Evolutionary conservation across 2,329 filamentous ascomycete species (phyloP), one percentile per base, ranked within the genome.

Genomic region (Talaromyces sp.): DNA sequence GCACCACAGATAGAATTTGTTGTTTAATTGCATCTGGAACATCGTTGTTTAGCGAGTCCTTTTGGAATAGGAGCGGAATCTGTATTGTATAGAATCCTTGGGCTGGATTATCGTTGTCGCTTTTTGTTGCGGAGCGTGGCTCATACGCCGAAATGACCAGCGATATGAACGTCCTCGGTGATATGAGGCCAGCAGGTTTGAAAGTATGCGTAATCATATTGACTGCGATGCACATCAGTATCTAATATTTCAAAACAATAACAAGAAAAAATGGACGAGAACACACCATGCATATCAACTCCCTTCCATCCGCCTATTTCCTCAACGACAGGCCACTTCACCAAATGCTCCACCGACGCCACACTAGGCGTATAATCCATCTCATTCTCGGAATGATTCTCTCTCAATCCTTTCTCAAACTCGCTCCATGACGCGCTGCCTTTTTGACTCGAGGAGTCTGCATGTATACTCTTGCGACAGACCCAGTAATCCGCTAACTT

Each of bases 281-380:
- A 52, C 31, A 65, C 60, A 76, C 75, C 70, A 65, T 72, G 70
- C 64, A 74, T 69, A 59, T 70, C 68, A 3, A 76, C 68, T 31
- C 66, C 69, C 45, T 33, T 67, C 70, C 72, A 74, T 2, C 67
- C 67, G 2, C 67, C 68, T 10, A 68, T 66, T 0, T 69, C 37
- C 24, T 68, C 66, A 10, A 66, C 31, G 3, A 64, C 43, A 3
- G 67, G 63, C 76, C 76, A 78, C 22, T 73, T 65, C 54, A 76
- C 33, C 35, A 78, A 54, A 33, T 65, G 64, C 60, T 75, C 72
- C 11, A 77, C 70, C 3, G 68, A 59, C 2, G 69, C 71, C 9
- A 78, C 72, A 52, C 71, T 78, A 6, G 77, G 77, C 35, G 77
- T 80, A 68, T 80, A 81, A 37, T 74, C 74, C 73, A 73, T 72